Conservation (phyloP, 768 basidiomycete species). For the Russula foetens region DNA sequence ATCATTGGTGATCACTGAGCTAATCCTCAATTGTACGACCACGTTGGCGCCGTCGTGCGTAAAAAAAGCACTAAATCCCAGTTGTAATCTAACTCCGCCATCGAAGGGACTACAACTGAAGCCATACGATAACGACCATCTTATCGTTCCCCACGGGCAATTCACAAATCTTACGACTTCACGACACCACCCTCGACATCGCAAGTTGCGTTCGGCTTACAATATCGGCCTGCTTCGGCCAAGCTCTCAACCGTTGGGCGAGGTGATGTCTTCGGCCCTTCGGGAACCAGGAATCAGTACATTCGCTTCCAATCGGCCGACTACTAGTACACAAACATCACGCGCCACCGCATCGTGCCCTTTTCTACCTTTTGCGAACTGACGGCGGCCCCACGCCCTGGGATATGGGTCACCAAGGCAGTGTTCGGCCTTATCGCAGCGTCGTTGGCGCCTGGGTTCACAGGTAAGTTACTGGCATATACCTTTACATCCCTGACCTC, state of each 20-base stretch:
- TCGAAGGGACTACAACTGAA: too few species aligned
- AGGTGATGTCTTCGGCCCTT: background rate
- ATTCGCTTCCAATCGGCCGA: conserved; percentile 64
- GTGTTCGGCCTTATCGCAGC: conserved; percentile 45
- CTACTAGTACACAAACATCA: conserved; percentile 44
- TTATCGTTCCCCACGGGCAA: too few species aligned
- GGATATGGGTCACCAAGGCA: conserved; percentile 41
- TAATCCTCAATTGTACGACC: too few species aligned
- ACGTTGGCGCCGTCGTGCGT: too few species aligned
- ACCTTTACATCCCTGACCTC: conserved; percentile 27
- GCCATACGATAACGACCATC: too few species aligned
- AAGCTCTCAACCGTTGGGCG: background rate
- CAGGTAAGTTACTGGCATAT: conserved; percentile 42
- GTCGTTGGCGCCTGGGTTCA: conserved; percentile 40
- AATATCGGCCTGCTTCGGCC: background rate
- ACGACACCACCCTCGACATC: background rate
- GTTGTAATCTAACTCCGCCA: too few species aligned
- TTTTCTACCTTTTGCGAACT: conserved; percentile 45
- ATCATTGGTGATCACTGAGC: too few species aligned
- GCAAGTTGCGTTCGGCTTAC: conserved; percentile 5
- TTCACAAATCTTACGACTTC: too few species aligned
- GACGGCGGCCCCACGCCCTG: conserved; percentile 33
- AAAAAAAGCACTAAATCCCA: too few species aligned
- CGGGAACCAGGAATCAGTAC: background rate
- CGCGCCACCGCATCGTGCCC: conserved; percentile 54